These are phyloP conservation scores for Amylostereum chailletii DNA, from an alignment of 1,284 basidiomycete species.

Conservation along the genomic window DNA sequence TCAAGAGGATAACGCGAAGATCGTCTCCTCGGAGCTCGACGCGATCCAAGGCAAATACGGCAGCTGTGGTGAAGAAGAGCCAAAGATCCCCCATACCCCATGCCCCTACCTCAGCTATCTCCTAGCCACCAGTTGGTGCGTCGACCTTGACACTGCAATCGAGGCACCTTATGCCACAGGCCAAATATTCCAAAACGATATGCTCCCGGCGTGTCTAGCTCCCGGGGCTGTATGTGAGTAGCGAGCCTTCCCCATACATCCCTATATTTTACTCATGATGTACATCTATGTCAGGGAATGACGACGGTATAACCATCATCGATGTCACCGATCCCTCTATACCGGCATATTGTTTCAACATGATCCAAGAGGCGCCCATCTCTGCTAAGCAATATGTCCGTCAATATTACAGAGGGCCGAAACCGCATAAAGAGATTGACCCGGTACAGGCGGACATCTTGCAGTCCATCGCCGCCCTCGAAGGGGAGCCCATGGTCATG, in stretches of 20 bases:
- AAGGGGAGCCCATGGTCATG: conserved; percentile 6
- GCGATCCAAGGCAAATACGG: conserved; percentile 20
- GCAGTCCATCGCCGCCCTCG: not conserved
- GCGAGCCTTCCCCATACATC: too few relatives aligned
- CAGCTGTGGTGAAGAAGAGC: conserved; percentile 10
- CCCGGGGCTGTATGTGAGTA: too few relatives aligned
- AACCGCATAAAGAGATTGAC: too few relatives aligned
- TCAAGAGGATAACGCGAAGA: conserved; percentile 24
- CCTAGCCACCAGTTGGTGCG: conserved; percentile 10
- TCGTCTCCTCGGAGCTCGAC: conserved; percentile 24
- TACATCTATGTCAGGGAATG: conserved; percentile 22
- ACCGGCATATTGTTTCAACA: conserved; percentile 26
- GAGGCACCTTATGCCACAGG: conserved; percentile 3
- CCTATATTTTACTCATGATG: too few relatives aligned
- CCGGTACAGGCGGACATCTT: not conserved
- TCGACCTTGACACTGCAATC: conserved; percentile 6
- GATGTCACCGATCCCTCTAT: conserved; percentile 29
- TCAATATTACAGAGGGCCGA: conserved; percentile 11
- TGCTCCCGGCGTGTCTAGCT: conserved; percentile 16
- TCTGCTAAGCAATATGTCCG: conserved; percentile 22
- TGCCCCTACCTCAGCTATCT: conserved; percentile 22
- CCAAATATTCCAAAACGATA: not conserved
- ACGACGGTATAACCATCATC: conserved; percentile 32
- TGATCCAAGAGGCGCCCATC: conserved; percentile 11
- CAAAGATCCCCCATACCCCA: conserved; percentile 15